Base-by-base conservation (phyloP, 306 rosid species). In the Fragaria iinumae region DNA sequence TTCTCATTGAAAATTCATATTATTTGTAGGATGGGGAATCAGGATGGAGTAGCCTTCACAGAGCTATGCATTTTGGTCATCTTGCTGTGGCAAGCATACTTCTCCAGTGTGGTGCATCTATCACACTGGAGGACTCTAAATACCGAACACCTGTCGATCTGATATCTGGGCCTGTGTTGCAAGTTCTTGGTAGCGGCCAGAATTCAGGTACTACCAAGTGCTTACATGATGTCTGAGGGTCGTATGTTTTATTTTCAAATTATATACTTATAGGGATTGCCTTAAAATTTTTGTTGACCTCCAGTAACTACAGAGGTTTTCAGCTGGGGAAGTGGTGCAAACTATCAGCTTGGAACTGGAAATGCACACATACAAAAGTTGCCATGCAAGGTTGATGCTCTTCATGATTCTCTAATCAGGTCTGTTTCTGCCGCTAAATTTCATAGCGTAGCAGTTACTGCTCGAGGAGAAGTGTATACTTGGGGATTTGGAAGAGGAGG, bases 401-500 rank as follows among this genome's bases (percentile, higher is more conserved):
- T 95, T 75, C 88, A 79, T 78, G 96, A 91, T 81, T 90, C 88
- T 10, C 65, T 80, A 73, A 76, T 92, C 76, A 88, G 88, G 90
- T 69, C 88, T 66, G 77, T 92, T 84, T 92, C 97, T 83, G 96
- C 98, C 4, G 86, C 97, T 43, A 95, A 95, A 86, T 95, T 95
- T 84, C 97, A 92, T 38, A 95, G 98, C 63, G 96, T 88, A 67
- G 98, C 98, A 48, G 96, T 95, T 60, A 92, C 89, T 78, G 83
- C 86, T 70, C 79, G 18, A 57, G 98, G 98, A 76, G 89, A 90
- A 83, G 91, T 95, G 75, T 95, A 84, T 80, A 89, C 97, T 60
- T 95, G 99, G 98, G 98, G 98, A 72, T 95, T 95, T 87, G 98
- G 98, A 80, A 87, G 98, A 75, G 98, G 98, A 4, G 98, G 98